Conservation (phyloP, 2,329 filamentous ascomycete species). For the Tricladium varicosporioides region DNA sequence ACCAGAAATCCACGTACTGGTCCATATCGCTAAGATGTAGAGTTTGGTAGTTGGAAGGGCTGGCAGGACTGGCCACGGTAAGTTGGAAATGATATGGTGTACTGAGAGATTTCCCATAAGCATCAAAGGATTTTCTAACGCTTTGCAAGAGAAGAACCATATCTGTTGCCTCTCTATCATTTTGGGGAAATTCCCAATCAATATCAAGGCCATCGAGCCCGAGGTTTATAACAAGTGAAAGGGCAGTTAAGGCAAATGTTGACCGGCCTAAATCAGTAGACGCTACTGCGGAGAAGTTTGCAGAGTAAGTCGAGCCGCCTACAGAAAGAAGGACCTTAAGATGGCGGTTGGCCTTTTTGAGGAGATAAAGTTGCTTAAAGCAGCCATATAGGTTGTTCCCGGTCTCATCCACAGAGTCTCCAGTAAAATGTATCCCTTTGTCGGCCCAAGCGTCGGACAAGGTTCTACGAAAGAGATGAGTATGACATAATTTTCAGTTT, state of each 20-base stretch:
- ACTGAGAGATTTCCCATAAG: slow-evolving; percentile 38
- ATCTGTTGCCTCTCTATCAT: slow-evolving; percentile 20
- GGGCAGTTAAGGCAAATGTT: slow-evolving; percentile 15
- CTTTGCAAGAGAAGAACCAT: slow-evolving; percentile 27
- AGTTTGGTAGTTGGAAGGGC: slow-evolving; percentile 46
- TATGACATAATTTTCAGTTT: not conserved
- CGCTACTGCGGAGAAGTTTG: slow-evolving; percentile 66
- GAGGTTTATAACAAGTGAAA: slow-evolving; percentile 15
- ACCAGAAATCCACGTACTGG: slow-evolving; percentile 50
- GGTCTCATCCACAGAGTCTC: slow-evolving; percentile 64
- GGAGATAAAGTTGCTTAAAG: slow-evolving; percentile 72
- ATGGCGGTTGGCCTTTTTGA: slow-evolving; percentile 76
- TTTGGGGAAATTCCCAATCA: slow-evolving; percentile 22
- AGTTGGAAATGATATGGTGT: slow-evolving; percentile 52
- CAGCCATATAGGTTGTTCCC: slow-evolving; percentile 72
- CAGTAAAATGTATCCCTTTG: slow-evolving; percentile 63
- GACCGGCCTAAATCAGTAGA: slow-evolving; percentile 49
- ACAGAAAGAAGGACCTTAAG: slow-evolving; percentile 77
- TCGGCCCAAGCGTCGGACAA: slow-evolving; percentile 9
- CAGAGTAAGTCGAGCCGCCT: slow-evolving; percentile 79
- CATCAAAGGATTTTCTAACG: slow-evolving; percentile 46
- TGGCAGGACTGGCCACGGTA: slow-evolving; percentile 49
- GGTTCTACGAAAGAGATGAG: slow-evolving; percentile 4
- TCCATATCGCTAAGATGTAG: slow-evolving; percentile 47
- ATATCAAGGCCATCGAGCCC: slow-evolving; percentile 25